Percentiles rank a stretch among this genome's conserved stretches.
phyloP scores from a whole-genome alignment of 2,329 filamentous ascomycete species.

The Venturia oleaginea region DNA sequence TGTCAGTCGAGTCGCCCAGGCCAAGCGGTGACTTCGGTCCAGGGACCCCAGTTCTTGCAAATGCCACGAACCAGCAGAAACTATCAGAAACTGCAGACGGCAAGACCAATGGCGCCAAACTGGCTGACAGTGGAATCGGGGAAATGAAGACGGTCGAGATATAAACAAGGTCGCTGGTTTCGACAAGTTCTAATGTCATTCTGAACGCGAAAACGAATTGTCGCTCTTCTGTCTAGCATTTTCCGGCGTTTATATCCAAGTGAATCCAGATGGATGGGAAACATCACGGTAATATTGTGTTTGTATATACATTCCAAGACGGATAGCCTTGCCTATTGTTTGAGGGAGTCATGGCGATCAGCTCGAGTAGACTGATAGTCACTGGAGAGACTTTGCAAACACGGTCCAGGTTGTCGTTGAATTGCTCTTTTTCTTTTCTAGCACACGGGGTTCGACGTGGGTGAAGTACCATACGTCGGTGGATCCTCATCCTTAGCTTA shows the following conservation, averaged over 20 bases:
- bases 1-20: slow-evolving; percentile 33
- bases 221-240: slow-evolving; percentile 5
- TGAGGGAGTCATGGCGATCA: background rate
- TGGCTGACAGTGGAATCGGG: slow-evolving; percentile 6
- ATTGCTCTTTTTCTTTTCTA: background rate
- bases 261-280: background rate
- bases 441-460: background rate
- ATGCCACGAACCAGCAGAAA: slow-evolving; percentile 18
- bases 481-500: background rate
- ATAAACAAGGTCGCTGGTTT: slow-evolving; percentile 15
- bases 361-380: background rate
- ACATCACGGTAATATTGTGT: slow-evolving; percentile 1
- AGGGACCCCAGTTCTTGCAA: slow-evolving; percentile 15
- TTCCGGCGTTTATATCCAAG: slow-evolving; percentile 2
- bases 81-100: slow-evolving; percentile 16
- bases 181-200: background rate
- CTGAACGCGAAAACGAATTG: slow-evolving; percentile 6
- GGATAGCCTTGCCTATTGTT: background rate
- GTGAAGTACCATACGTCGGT: background rate
- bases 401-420: background rate
- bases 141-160: slow-evolving; percentile 43
- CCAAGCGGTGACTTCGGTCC: slow-evolving; percentile 28
- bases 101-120: background rate
- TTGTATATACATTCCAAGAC: background rate
- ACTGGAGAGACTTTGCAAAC: background rate